These are phyloP conservation scores for Pseudofabraea citricarpa DNA, from an alignment of 2,329 filamentous ascomycete species.

Conservation along the genomic window DNA sequence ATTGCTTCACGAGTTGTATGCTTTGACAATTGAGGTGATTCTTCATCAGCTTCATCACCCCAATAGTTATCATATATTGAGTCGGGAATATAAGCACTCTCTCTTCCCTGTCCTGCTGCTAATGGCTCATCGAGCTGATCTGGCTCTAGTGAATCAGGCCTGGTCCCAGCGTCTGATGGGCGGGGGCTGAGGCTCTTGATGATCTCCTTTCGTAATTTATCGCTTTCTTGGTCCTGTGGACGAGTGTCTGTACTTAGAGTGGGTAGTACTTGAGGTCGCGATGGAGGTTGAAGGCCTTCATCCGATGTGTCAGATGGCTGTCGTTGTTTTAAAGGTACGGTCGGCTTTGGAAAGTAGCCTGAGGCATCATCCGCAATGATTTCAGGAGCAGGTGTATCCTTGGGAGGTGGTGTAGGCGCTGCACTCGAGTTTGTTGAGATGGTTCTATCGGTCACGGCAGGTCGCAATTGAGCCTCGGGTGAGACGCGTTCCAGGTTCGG, in stretches of 20 bases:
- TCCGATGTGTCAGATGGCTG: slow-evolving; percentile 2
- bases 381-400: slow-evolving; percentile 30
- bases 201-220: slow-evolving; percentile 69
- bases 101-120: slow-evolving; percentile 29
- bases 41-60: slow-evolving; percentile 38
- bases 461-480: slow-evolving; percentile 17
- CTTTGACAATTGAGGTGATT: slow-evolving; percentile 4
- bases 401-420: slow-evolving; percentile 41
- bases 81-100: slow-evolving; percentile 59
- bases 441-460: slow-evolving; percentile 23
- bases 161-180: slow-evolving; percentile 21
- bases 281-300: slow-evolving; percentile 7
- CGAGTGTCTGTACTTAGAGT: slow-evolving; percentile 15
- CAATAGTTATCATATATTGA: slow-evolving; percentile 64
- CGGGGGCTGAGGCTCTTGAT: slow-evolving; percentile 60
- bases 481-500: slow-evolving; percentile 16
- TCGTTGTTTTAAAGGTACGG: slow-evolving; percentile 9
- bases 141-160: slow-evolving; percentile 8
- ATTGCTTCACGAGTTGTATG: slow-evolving; percentile 2
- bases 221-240: slow-evolving; percentile 53
- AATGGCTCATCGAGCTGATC: slow-evolving; percentile 14
- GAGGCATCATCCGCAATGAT: slow-evolving; percentile 1
- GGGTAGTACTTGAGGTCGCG: slow-evolving; percentile 12
- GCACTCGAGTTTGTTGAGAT: slow-evolving; percentile 28
- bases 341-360: slow-evolving; percentile 12